Conservation (phyloP, 768 basidiomycete species). For the Saitozyma podzolica region DNA sequence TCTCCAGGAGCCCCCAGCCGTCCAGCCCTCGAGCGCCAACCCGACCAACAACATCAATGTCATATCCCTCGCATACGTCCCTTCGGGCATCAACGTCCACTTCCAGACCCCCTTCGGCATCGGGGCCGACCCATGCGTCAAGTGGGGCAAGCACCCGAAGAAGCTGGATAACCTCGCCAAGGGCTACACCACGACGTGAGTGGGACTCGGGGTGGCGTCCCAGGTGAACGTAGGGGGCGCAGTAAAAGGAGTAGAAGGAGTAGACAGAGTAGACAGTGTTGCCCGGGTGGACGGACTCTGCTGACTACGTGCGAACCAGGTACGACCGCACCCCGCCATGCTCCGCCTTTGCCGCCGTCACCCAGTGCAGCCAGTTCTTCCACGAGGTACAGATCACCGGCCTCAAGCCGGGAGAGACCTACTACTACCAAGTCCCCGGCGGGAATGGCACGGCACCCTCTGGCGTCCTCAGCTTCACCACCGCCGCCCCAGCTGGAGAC, state of each 20-base stretch:
- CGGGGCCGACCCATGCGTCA: slow-evolving; percentile 16
- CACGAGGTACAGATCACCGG: slow-evolving; percentile 20
- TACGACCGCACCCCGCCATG: slow-evolving; percentile 26
- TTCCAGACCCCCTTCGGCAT: slow-evolving; percentile 32
- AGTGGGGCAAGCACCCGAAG: slow-evolving; percentile 13
- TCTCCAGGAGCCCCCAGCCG: slow-evolving; percentile 20
- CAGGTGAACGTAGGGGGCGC: neutral
- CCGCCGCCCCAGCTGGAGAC: slow-evolving; percentile 18
- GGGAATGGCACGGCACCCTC: slow-evolving; percentile 31
- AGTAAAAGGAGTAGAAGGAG: too few species aligned
- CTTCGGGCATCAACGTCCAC: slow-evolving; percentile 26
- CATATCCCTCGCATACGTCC: slow-evolving; percentile 21
- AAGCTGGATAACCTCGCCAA: slow-evolving; percentile 9
- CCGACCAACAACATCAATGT: slow-evolving; percentile 33
- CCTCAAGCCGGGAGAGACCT: slow-evolving; percentile 20
- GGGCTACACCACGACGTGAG: slow-evolving; percentile 18
- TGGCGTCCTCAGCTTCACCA: slow-evolving; percentile 23
- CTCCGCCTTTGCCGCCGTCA: slow-evolving; percentile 13
- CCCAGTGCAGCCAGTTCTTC: slow-evolving; percentile 30
- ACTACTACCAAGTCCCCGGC: slow-evolving; percentile 34
- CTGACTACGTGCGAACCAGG: slow-evolving; percentile 4
- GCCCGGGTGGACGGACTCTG: neutral
- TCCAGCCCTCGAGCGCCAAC: slow-evolving; percentile 14
- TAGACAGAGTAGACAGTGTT: too few species aligned
- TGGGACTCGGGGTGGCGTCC: neutral